phyloP scores from a whole-genome alignment of 768 basidiomycete genomes.

The Cyclocybe aegerita region DNA sequence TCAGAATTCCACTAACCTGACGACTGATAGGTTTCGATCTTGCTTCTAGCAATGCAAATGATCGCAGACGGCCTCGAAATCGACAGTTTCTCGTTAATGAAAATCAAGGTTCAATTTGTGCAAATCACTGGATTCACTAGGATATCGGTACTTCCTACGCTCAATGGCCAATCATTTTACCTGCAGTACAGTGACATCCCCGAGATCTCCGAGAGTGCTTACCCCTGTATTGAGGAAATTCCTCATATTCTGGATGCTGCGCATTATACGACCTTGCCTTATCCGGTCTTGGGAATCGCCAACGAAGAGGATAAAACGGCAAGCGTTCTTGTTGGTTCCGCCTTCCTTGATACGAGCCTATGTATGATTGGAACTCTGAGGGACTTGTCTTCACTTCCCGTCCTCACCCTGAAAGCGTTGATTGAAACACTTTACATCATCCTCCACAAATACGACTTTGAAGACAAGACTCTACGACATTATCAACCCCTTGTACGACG shows the following conservation, averaged over 20 bases:
- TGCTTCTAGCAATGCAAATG: slow-evolving; percentile 64
- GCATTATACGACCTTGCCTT: slow-evolving; percentile 44
- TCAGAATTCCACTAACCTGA: not conserved
- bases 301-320: slow-evolving; percentile 45
- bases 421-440: slow-evolving; percentile 65
- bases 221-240: slow-evolving; percentile 60
- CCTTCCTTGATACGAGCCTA: slow-evolving; percentile 62
- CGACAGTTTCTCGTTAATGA: slow-evolving; percentile 51
- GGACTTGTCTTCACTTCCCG: slow-evolving; percentile 48
- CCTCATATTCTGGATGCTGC: slow-evolving; percentile 60
- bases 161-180: slow-evolving; percentile 48
- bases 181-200: slow-evolving; percentile 52
- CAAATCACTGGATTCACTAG: slow-evolving; percentile 54
- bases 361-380: slow-evolving; percentile 46
- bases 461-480: slow-evolving; percentile 48
- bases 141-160: slow-evolving; percentile 43
- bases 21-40: slow-evolving; percentile 45
- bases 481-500: slow-evolving; percentile 52
- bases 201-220: slow-evolving; percentile 39
- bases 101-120: slow-evolving; percentile 57
- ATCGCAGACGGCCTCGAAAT: slow-evolving; percentile 61
- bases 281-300: slow-evolving; percentile 37
- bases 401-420: slow-evolving; percentile 55
- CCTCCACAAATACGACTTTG: slow-evolving; percentile 76
- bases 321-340: slow-evolving; percentile 55